Evolutionary conservation across 2,329 filamentous ascomycete species (phyloP).

Genomic region (Beauveria caledonica): DNA sequence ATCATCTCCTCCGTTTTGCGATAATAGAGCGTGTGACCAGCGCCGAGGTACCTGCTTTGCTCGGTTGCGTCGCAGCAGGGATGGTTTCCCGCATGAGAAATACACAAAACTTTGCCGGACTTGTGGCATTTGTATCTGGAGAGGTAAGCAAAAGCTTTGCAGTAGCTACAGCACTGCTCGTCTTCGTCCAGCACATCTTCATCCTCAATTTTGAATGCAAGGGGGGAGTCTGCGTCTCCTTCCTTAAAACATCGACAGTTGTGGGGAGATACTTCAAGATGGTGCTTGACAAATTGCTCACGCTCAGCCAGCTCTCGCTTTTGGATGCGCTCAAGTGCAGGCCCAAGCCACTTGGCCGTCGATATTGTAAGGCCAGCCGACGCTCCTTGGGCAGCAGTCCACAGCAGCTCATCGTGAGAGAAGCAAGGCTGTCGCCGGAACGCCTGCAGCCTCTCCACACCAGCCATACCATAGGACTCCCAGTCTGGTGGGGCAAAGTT

Average conservation of each 20-base stretch:
- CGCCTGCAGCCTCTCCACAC: constrained; percentile 75
- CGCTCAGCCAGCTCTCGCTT: constrained; percentile 64
- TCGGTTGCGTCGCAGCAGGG: constrained; percentile 70
- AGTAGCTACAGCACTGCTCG: constrained; percentile 86
- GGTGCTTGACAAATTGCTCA: constrained; percentile 57
- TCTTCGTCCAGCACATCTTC: constrained; percentile 81
- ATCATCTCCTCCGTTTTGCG: constrained; percentile 69
- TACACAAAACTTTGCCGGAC: constrained; percentile 72
- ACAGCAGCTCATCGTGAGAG: constrained; percentile 88
- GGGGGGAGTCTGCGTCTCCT: constrained; percentile 44
- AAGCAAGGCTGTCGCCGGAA: constrained; percentile 94
- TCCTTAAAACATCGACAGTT: constrained; percentile 39
- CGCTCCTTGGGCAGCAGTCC: constrained; percentile 79
- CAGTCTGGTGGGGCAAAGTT: constrained; percentile 95
- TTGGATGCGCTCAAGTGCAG: constrained; percentile 72
- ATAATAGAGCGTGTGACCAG: constrained; percentile 67
- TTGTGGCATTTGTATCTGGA: constrained; percentile 82
- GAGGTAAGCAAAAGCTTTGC: constrained; percentile 86
- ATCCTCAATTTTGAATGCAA: constrained; percentile 59
- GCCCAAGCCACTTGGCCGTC: constrained; percentile 90
- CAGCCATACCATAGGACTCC: constrained; percentile 83
- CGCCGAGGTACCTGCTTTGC: constrained; percentile 57
- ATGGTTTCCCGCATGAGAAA: constrained; percentile 70
- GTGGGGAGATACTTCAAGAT: constrained; percentile 47
- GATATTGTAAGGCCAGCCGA: constrained; percentile 64